phyloP scores from a whole-genome alignment of 139 green algal species.

The Gonium pectorale region DNA sequence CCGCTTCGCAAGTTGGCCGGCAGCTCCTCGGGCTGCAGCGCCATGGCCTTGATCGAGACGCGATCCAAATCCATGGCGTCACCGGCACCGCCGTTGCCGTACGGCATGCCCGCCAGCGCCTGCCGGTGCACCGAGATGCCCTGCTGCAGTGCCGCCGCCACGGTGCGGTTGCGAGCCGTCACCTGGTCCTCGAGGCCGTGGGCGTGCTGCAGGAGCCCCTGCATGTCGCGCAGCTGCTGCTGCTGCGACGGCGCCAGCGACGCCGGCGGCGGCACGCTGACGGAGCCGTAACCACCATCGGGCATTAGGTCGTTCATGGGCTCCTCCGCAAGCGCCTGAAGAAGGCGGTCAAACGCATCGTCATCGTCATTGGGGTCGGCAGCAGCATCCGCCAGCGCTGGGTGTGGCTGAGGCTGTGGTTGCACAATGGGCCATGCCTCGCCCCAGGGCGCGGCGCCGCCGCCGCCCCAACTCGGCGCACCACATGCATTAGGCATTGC shows the following conservation, averaged over 20 bases:
- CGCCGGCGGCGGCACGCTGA: background rate
- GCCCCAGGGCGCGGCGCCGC: no score
- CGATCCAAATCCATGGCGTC: slow-evolving; percentile 16
- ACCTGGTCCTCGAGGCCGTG: background rate
- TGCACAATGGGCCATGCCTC: no score
- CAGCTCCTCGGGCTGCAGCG: slow-evolving; percentile 29
- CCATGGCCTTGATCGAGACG: slow-evolving; percentile 33
- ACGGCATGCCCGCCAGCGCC: background rate
- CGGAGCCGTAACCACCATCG: background rate
- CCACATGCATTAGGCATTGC: no score
- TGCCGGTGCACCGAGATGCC: slow-evolving; percentile 17
- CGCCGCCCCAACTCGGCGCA: no score
- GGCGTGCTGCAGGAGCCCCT: background rate
- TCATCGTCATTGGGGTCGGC: slow-evolving; percentile 6
- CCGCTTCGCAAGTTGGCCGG: slow-evolving; percentile 8
- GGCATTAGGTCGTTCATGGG: no score
- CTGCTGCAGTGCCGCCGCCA: slow-evolving; percentile 21
- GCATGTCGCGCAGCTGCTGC: background rate
- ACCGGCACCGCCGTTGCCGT: background rate
- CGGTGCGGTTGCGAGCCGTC: background rate
- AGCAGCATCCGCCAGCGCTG: background rate
- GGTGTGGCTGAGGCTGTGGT: background rate
- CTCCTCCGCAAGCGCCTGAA: background rate
- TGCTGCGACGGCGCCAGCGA: background rate
- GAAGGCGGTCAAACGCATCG: background rate